Conservation (phyloP, 176 grass and related monocot genomes). For the Elymus sibiricus region DNA sequence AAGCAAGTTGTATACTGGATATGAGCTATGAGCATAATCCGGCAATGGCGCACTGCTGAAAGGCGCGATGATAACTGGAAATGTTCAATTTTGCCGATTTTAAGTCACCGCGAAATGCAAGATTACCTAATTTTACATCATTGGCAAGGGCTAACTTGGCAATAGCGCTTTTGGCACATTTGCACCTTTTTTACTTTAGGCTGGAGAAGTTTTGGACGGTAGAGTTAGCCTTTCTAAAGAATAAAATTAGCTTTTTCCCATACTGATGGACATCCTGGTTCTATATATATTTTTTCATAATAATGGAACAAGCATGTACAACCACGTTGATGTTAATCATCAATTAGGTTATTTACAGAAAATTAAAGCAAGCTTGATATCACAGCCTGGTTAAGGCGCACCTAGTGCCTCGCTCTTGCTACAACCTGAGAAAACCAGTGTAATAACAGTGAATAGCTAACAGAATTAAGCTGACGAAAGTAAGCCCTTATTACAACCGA, state of each 20-base stretch:
- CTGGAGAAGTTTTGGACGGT: conserved; percentile 5
- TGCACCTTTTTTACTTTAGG: conserved; percentile 18
- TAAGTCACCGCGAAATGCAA: not conserved
- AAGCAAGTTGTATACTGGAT: not conserved
- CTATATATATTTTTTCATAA: not conserved
- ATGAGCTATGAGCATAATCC: not conserved
- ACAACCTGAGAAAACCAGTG: not conserved
- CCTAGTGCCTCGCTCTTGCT: not conserved
- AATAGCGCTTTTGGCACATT: not conserved
- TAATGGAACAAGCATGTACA: not conserved
- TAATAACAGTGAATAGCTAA: not conserved
- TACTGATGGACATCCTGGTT: not conserved
- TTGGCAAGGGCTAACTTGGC: not conserved
- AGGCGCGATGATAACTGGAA: not conserved
- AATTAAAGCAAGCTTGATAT: not conserved
- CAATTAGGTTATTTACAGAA: not conserved
- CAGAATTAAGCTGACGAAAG: not conserved
- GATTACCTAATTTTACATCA: not conserved
- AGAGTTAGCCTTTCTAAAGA: not conserved
- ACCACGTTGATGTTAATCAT: not conserved
- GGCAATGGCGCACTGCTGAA: not conserved
- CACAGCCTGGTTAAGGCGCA: not conserved
- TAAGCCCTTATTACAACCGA: not conserved
- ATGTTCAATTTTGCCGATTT: conserved; percentile 1
- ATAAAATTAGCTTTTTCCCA: not conserved